These are phyloP conservation scores for Keithomyces neogunnii DNA, from an alignment of 2,329 filamentous ascomycete genomes.

Conservation along the genomic window DNA sequence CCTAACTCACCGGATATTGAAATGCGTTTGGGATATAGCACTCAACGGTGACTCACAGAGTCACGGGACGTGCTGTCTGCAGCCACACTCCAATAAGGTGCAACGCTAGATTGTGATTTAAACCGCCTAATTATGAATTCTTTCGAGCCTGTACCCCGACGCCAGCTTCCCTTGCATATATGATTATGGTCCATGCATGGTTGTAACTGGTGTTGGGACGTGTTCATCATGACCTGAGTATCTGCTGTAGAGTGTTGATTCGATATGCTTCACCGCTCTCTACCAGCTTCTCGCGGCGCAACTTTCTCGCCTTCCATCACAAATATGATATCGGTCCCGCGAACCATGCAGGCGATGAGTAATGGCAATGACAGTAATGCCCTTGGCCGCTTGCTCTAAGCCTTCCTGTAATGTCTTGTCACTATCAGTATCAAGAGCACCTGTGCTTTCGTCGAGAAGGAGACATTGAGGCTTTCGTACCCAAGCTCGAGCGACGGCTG, in stretches of 20 bases:
- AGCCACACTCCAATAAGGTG: no score
- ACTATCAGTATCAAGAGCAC: constrained; percentile 64
- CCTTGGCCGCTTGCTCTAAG: constrained; percentile 47
- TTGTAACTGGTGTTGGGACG: no score
- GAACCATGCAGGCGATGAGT: constrained; percentile 49
- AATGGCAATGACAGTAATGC: constrained; percentile 49
- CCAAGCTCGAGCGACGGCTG: constrained; percentile 71
- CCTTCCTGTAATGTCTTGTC: constrained; percentile 59
- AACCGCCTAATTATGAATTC: no score
- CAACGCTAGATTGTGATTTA: no score
- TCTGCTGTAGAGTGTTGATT: constrained; percentile 43
- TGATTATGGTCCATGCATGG: no score
- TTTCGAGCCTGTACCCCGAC: no score
- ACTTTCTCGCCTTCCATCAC: constrained; percentile 45
- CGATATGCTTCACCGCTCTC: constrained; percentile 44
- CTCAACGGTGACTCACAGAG: no score
- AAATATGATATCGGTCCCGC: constrained; percentile 49
- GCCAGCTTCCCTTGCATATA: no score
- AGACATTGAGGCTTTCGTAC: constrained; percentile 64
- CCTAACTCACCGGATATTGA: no score
- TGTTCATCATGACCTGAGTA: constrained; percentile 19
- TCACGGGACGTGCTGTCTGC: no score
- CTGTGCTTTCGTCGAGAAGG: constrained; percentile 76
- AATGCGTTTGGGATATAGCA: no score
- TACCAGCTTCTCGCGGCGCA: constrained; percentile 44